Conservation (phyloP, 2,329 filamentous ascomycete genomes). For the Lecanoromycetidae sp. region DNA sequence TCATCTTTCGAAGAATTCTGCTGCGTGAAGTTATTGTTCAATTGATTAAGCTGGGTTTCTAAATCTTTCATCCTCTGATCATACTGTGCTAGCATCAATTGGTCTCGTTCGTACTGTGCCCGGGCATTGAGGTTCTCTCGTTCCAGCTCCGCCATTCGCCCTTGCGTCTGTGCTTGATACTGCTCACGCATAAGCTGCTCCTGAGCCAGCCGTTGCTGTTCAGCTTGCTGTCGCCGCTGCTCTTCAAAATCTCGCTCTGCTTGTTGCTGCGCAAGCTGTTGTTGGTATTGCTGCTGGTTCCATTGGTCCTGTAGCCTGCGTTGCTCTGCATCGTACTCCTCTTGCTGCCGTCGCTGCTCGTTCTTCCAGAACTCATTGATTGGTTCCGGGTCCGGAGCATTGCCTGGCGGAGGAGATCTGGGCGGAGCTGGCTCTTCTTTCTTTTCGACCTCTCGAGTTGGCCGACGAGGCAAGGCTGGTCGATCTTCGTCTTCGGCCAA, state of each 20-base stretch:
- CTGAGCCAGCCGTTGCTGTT: slow-evolving; percentile 83
- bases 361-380: slow-evolving; percentile 98
- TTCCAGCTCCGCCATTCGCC: slow-evolving; percentile 88
- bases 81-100: slow-evolving; percentile 93
- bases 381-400: slow-evolving; percentile 70
- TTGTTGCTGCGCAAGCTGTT: slow-evolving; percentile 71
- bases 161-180: slow-evolving; percentile 85
- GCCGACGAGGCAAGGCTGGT: slow-evolving; percentile 70
- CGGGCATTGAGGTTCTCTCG: slow-evolving; percentile 88
- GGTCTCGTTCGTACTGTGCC: slow-evolving; percentile 92
- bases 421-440: slow-evolving; percentile 53
- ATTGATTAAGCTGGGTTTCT: slow-evolving; percentile 71
- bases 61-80: slow-evolving; percentile 87
- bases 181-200: slow-evolving; percentile 83
- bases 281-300: slow-evolving; percentile 64
- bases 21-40: slow-evolving; percentile 72
- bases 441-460: slow-evolving; percentile 57
- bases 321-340: slow-evolving; percentile 92
- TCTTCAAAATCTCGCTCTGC: slow-evolving; percentile 94
- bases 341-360: slow-evolving; percentile 79
- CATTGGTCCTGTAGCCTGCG: slow-evolving; percentile 76
- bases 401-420: slow-evolving; percentile 45
- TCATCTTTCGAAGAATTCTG: slow-evolving; percentile 86
- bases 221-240: slow-evolving; percentile 73
- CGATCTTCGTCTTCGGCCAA: slow-evolving; percentile 73